Conservation (phyloP, 768 basidiomycete species). For the Psilocybe cyanescens region DNA sequence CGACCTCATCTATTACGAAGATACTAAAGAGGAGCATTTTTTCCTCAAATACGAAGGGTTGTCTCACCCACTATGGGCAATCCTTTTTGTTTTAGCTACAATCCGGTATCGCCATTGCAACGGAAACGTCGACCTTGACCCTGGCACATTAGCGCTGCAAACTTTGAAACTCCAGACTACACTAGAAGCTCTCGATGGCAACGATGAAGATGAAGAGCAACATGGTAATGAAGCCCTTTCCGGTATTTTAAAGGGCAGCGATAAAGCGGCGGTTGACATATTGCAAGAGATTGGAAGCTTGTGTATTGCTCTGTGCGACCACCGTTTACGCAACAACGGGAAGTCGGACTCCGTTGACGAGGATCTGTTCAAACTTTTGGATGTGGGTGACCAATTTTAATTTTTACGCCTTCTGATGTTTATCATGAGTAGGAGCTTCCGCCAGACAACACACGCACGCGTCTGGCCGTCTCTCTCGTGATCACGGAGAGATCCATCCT, state of each 20-base stretch:
- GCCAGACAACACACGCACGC: constrained; percentile 39
- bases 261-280: not conserved
- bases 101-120: not conserved
- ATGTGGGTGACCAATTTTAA: constrained; percentile 29
- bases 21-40: constrained; percentile 14
- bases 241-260: not conserved
- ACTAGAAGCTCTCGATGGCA: constrained; percentile 2
- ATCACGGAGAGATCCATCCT: constrained; percentile 57
- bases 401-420: constrained; percentile 10
- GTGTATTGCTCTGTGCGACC: constrained; percentile 34
- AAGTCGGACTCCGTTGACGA: constrained; percentile 21
- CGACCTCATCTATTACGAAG: constrained; percentile 19
- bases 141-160: not conserved
- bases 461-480: constrained; percentile 47
- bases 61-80: constrained; percentile 53
- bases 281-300: constrained; percentile 22
- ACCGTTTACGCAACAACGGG: constrained; percentile 33
- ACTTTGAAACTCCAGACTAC: constrained; percentile 15
- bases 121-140: not conserved
- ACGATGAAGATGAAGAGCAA: constrained; percentile 5
- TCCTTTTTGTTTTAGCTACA: constrained; percentile 22
- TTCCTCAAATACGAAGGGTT: constrained; percentile 53
- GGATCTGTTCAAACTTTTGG: constrained; percentile 40
- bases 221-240: not conserved
- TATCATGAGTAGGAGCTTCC: constrained; percentile 38